phyloP scores from a whole-genome alignment of 2,329 filamentous ascomycete genomes.

The Chaetomium globosum region DNA sequence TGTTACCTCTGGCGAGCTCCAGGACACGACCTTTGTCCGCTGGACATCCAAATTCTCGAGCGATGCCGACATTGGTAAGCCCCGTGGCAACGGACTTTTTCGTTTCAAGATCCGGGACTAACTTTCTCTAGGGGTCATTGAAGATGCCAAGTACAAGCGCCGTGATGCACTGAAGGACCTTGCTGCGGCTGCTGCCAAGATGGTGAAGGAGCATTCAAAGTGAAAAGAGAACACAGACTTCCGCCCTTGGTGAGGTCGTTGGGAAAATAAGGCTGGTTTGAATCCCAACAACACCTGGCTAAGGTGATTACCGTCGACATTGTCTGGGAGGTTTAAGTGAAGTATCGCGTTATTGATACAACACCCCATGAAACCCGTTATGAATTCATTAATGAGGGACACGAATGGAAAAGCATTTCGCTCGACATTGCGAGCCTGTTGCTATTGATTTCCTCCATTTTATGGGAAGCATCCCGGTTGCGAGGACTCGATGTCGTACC shows the following conservation, averaged over 20 bases:
- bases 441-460: background rate
- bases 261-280: background rate
- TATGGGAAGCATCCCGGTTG: too few relatives aligned
- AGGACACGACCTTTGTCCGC: conserved; percentile 67
- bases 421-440: background rate
- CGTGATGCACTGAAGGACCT: conserved; percentile 70
- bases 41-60: conserved; percentile 72
- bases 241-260: background rate
- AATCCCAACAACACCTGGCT: background rate
- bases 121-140: conserved; percentile 61
- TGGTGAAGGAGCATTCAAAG: conserved; percentile 30
- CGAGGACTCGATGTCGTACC: background rate
- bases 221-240: background rate
- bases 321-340: too few relatives aligned
- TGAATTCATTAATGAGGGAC: background rate
- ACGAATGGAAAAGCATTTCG: background rate
- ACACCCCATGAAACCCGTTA: background rate
- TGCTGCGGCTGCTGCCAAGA: conserved; percentile 53
- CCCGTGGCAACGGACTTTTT: background rate
- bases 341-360: background rate
- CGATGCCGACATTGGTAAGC: conserved; percentile 69
- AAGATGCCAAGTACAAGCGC: conserved; percentile 77
- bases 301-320: background rate
- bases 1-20: conserved; percentile 66
- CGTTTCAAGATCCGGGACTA: background rate